These are phyloP conservation scores for Monilinia laxa DNA, from an alignment of 2,329 filamentous ascomycete species.

Conservation along the genomic window DNA sequence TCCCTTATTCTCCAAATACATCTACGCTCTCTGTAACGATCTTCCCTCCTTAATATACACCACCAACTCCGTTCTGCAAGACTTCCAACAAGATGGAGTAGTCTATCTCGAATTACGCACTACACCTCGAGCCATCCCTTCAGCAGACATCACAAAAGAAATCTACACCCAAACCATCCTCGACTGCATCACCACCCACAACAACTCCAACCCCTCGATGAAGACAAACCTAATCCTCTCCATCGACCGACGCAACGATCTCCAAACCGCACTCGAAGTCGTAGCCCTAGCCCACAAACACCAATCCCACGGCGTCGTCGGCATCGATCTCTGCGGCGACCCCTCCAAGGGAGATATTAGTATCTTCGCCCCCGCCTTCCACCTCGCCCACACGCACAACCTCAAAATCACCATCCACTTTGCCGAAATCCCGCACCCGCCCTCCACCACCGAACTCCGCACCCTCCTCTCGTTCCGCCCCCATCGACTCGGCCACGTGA, in stretches of 20 bases:
- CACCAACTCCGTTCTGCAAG: constrained; percentile 62
- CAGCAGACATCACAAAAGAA: constrained; percentile 51
- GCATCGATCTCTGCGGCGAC: constrained; percentile 77
- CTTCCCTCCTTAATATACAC: constrained; percentile 58
- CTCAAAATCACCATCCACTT: constrained; percentile 75
- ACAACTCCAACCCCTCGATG: constrained; percentile 44
- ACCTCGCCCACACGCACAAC: constrained; percentile 52
- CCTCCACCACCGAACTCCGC: constrained; percentile 54
- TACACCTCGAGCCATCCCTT: constrained; percentile 65
- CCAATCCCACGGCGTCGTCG: constrained; percentile 59
- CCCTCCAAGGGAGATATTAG: constrained; percentile 62
- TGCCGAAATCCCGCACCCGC: constrained; percentile 59
- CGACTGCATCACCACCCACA: constrained; percentile 56
- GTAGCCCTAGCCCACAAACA: constrained; percentile 62
- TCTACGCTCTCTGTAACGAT: constrained; percentile 72
- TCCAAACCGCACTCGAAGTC: constrained; percentile 59
- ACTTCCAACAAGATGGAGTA: constrained; percentile 70
- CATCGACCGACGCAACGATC: constrained; percentile 64
- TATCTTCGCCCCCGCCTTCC: constrained; percentile 60
- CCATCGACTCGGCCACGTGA: constrained; percentile 68
- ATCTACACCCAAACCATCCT: constrained; percentile 68
- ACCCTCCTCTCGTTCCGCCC: constrained; percentile 66
- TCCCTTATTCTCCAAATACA: constrained; percentile 74
- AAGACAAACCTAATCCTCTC: constrained; percentile 69
- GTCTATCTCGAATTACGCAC: constrained; percentile 78